These are phyloP conservation scores for Cladophialophora yegresii DNA, from an alignment of 2,329 filamentous ascomycete genomes.

Conservation along the genomic window DNA sequence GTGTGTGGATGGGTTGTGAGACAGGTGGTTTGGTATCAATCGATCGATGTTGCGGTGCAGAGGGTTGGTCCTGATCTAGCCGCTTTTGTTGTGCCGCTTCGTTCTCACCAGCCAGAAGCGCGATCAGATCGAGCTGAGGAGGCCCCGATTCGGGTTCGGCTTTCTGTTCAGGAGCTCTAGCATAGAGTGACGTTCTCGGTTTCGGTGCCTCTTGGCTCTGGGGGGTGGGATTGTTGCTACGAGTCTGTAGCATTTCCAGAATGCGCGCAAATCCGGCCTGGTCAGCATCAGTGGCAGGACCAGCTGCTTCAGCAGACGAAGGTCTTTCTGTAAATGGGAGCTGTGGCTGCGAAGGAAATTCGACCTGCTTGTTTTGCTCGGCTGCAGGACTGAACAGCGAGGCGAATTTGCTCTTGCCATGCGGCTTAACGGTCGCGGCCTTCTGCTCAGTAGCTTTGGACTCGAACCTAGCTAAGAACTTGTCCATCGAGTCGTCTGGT, in stretches of 20 bases:
- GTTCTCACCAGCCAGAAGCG: constrained; percentile 15
- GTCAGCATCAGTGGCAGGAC: constrained; percentile 61
- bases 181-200: constrained; percentile 42
- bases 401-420: constrained; percentile 80
- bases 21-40: constrained; percentile 27
- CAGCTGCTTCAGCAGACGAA: constrained; percentile 32
- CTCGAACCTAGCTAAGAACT: constrained; percentile 37
- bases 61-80: constrained; percentile 1
- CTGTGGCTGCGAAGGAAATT: constrained; percentile 30
- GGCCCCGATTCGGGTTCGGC: constrained; percentile 18
- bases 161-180: constrained; percentile 43
- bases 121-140: constrained; percentile 12
- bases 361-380: constrained; percentile 35
- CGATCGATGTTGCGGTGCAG: constrained; percentile 20
- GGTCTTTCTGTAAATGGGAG: constrained; percentile 45
- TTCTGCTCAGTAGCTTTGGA: constrained; percentile 45
- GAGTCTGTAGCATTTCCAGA: constrained; percentile 73
- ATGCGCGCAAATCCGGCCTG: constrained; percentile 84
- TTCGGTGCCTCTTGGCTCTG: constrained; percentile 40
- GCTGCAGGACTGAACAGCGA: constrained; percentile 68
- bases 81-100: constrained; percentile 11
- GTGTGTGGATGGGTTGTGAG: constrained; percentile 23
- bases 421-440: constrained; percentile 53
- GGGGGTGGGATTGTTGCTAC: constrained; percentile 49
- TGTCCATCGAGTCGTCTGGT: constrained; percentile 36